Conservation (phyloP, 345 rosid species). For the Sonneratia alba region DNA sequence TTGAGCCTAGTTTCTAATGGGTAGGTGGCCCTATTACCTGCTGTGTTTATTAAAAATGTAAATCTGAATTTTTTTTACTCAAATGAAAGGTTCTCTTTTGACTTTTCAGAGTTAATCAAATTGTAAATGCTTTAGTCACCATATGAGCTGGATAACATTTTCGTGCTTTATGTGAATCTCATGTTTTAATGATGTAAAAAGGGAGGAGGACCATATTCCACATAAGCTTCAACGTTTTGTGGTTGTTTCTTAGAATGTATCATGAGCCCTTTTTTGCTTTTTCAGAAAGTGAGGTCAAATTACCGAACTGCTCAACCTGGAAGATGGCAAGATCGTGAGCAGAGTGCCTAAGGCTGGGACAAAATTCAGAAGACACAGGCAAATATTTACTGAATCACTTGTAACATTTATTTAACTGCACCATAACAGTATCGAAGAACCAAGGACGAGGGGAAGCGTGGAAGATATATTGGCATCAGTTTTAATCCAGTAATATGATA, state of each 20-base stretch:
- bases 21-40: neutral
- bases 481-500: too few species aligned
- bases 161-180: neutral
- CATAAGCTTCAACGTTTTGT: neutral
- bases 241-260: neutral
- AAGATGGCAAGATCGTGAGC: neutral
- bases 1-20: neutral
- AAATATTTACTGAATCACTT: neutral
- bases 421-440: neutral
- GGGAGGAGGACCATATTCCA: neutral
- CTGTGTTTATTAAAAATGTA: neutral
- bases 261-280: neutral
- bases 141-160: neutral
- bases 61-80: neutral
- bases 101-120: neutral
- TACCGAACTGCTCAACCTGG: slow-evolving; percentile 23
- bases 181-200: neutral
- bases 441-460: too few species aligned
- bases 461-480: too few species aligned
- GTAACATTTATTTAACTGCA: neutral
- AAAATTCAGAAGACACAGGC: slow-evolving; percentile 12
- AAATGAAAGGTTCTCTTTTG: neutral
- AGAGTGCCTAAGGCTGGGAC: slow-evolving; percentile 9
- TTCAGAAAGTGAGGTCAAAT: slow-evolving; percentile 59
- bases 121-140: too few species aligned